Conservation (phyloP, 2,329 filamentous ascomycete genomes). For the Coccinonectria pachysandricola region DNA sequence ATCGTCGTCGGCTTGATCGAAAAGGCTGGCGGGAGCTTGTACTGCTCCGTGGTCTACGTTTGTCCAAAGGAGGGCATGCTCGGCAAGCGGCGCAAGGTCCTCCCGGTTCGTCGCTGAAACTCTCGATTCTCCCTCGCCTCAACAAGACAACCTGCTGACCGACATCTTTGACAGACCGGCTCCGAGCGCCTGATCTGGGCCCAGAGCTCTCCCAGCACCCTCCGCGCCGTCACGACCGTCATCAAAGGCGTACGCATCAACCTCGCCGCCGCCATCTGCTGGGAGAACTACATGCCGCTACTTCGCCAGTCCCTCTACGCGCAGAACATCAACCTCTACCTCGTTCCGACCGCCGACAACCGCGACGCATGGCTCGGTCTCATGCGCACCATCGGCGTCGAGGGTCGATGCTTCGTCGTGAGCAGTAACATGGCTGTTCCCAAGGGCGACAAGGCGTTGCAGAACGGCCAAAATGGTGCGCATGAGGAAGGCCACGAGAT, state of each 20-base stretch:
- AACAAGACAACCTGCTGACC: no score
- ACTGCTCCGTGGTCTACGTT: constrained; percentile 75
- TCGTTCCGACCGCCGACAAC: constrained; percentile 81
- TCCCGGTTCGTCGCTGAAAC: constrained; percentile 65
- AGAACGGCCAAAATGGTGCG: constrained; percentile 2
- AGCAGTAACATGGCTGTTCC: constrained; percentile 75
- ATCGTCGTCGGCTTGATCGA: constrained; percentile 74
- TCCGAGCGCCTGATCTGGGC: constrained; percentile 81
- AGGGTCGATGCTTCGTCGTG: constrained; percentile 78
- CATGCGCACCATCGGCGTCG: constrained; percentile 72
- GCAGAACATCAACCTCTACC: constrained; percentile 85
- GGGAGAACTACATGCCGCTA: constrained; percentile 95
- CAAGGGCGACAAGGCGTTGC: constrained; percentile 2
- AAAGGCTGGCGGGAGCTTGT: constrained; percentile 68
- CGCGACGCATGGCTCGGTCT: constrained; percentile 72
- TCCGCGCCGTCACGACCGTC: constrained; percentile 67
- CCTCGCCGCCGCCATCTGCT: constrained; percentile 82
- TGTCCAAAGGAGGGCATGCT: constrained; percentile 62
- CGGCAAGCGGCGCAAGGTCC: constrained; percentile 84
- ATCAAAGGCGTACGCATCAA: constrained; percentile 74
- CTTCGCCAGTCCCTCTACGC: constrained; percentile 74
- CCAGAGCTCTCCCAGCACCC: constrained; percentile 67
- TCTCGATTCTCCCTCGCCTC: no score
- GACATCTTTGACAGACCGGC: constrained; percentile 64
- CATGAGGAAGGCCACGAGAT: constrained; percentile 39